Evolutionary conservation across 2,329 filamentous ascomycete genomes (phyloP).

Genomic region (Ophiostoma australiae): DNA sequence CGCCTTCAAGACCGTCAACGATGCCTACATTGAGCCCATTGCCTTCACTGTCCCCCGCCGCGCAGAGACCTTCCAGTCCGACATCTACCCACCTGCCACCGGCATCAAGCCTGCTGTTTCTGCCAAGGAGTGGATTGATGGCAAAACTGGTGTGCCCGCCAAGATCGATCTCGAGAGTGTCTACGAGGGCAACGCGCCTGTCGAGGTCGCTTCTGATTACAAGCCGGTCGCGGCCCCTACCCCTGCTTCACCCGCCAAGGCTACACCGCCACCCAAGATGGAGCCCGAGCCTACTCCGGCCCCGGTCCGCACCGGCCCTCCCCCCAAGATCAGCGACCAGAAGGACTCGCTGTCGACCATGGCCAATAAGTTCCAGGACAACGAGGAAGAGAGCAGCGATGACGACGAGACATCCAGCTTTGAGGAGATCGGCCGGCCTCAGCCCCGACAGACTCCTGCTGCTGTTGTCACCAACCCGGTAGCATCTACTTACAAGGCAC

Average conservation of each 20-base stretch:
- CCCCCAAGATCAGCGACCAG: conserved; percentile 74
- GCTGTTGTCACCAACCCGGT: conserved; percentile 36
- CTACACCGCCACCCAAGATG: conserved; percentile 42
- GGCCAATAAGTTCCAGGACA: conserved; percentile 80
- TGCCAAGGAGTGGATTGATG: conserved; percentile 76
- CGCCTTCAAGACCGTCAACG: conserved; percentile 95
- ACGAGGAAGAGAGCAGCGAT: conserved; percentile 57
- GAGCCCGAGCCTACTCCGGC: conserved; percentile 40
- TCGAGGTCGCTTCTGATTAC: conserved; percentile 68
- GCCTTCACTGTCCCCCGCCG: conserved; percentile 95
- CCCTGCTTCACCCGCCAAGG: conserved; percentile 37
- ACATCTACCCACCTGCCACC: conserved; percentile 85
- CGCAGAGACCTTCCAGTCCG: conserved; percentile 91
- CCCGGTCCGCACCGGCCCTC: conserved; percentile 44
- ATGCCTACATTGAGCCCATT: conserved; percentile 89
- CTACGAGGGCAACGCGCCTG: conserved; percentile 76
- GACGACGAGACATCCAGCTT: conserved; percentile 73
- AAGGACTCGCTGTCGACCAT: conserved; percentile 80
- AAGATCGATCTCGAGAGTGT: conserved; percentile 93
- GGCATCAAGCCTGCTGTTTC: conserved; percentile 77
- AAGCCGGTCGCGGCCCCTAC: conserved; percentile 49
- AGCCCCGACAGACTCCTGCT: conserved; percentile 47
- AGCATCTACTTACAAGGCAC: conserved; percentile 40
- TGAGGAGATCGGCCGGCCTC: conserved; percentile 74
- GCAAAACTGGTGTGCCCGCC: conserved; percentile 75